Evolutionary conservation across 768 basidiomycete species (phyloP), one percentile per base, ranked within the genome.

Genomic region (Austroboletus festivus): DNA sequence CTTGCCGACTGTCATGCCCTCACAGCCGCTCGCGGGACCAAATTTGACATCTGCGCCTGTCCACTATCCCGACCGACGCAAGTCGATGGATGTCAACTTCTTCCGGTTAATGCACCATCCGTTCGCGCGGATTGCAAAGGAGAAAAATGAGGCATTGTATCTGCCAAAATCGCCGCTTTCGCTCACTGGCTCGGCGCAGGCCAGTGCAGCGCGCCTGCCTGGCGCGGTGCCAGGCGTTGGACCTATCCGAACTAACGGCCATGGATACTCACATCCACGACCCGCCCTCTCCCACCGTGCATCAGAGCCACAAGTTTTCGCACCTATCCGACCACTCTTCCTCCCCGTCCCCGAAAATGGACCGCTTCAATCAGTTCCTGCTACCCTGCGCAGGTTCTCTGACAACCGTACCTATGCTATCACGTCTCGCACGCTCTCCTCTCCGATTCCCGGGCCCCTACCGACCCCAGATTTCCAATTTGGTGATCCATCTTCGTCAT

Each of bases 401-500:
- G 80, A 81, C 51, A 76, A 76, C 50, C 70, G 69, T 13, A 62
- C 78, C 6, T 81, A 74, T 55, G 65, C 77, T 6, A 60, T 79
- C 47, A 69, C 75, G 23, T 71, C 78, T 7, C 76, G 82, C 31
- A 58, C 71, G 63, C 74, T 38, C 72, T 71, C 48, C 64, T 80
- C 51, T 68, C 81, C 67, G 2, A 69, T 69, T 44, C 67, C 67
- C 9, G 83, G 83, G 3, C 83, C 83, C 5, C 70, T 85, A 16
- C 83, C 83, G 2, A 73, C 74, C 5, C 81, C 81, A 34, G 77
- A 75, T 47, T 85, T 81, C 69, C 80, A 80, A 39, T 85, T 85
- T 54, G 83, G 83, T 49, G 74, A 76, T 10, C 78, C 83, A 23
- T 78, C 71, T 42, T 75, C 76, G 3, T 71, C 61, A 6, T 57